Evolutionary conservation across 2,329 filamentous ascomycete species (phyloP).

Genomic region (Onygenales sp.): DNA sequence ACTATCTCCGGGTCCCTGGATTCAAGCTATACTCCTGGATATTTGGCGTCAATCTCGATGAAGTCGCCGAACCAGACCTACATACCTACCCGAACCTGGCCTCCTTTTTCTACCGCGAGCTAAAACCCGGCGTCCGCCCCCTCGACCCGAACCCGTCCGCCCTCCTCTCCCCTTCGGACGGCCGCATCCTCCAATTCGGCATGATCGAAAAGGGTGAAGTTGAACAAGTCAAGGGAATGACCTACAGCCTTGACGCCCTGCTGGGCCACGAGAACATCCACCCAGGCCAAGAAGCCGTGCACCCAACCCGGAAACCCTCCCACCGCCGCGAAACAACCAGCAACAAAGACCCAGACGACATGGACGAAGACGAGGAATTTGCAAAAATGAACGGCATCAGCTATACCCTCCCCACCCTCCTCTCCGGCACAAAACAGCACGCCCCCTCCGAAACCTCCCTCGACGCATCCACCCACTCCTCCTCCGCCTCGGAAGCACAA

Average conservation of each 20-base stretch:
- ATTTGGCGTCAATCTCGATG: conserved; percentile 83
- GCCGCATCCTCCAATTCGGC: conserved; percentile 83
- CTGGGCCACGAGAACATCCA: conserved; percentile 56
- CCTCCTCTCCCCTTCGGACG: conserved; percentile 80
- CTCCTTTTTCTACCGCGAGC: conserved; percentile 90
- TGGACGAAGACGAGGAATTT: conserved; percentile 83
- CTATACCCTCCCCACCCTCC: conserved; percentile 79
- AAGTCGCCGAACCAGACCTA: conserved; percentile 81
- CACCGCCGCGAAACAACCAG: conserved; percentile 24
- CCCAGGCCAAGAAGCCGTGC: conserved; percentile 23
- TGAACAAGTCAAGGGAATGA: conserved; percentile 98
- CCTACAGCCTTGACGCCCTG: conserved; percentile 88
- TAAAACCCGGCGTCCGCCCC: conserved; percentile 81
- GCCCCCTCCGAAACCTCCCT: conserved; percentile 43
- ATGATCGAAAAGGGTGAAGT: conserved; percentile 88
- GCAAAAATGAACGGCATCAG: conserved; percentile 89
- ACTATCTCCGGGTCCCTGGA: conserved; percentile 76
- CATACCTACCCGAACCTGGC: conserved; percentile 87
- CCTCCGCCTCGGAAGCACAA: conserved; percentile 65
- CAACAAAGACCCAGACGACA: conserved; percentile 48
- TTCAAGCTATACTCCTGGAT: conserved; percentile 86
- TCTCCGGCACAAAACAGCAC: conserved; percentile 56
- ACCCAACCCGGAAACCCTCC: conserved; percentile 25
- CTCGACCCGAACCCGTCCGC: conserved; percentile 73
- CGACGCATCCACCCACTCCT: conserved; percentile 64